Conservation (phyloP, 2,329 filamentous ascomycete genomes). For the Sordariomycetes sp. region DNA sequence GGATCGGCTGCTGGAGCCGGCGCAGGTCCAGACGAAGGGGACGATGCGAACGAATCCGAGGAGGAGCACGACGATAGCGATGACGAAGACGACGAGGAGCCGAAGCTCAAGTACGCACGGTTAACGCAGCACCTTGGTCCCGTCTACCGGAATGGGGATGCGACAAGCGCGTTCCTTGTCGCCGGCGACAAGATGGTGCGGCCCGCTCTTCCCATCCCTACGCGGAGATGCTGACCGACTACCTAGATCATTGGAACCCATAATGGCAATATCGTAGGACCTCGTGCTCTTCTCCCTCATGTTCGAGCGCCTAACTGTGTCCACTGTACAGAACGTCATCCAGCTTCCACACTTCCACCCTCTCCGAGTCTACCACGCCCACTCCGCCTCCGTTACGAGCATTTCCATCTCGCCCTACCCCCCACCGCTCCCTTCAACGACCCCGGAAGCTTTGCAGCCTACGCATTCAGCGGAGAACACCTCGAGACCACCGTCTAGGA, state of each 20-base stretch:
- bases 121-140: slow-evolving; percentile 67
- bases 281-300: not conserved
- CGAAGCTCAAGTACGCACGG: slow-evolving; percentile 82
- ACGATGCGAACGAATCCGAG: slow-evolving; percentile 17
- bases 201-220: slow-evolving; percentile 12
- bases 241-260: slow-evolving; percentile 82
- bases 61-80: slow-evolving; percentile 55
- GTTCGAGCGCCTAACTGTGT: not conserved
- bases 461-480: not conserved
- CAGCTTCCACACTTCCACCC: slow-evolving; percentile 71
- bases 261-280: slow-evolving; percentile 84
- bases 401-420: slow-evolving; percentile 85
- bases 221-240: not conserved
- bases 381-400: slow-evolving; percentile 79
- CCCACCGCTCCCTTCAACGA: slow-evolving; percentile 25
- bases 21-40: slow-evolving; percentile 9
- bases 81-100: slow-evolving; percentile 86
- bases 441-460: not conserved
- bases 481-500: slow-evolving; percentile 14
- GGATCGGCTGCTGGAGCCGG: slow-evolving; percentile 1
- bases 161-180: slow-evolving; percentile 80
- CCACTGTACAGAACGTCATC: slow-evolving; percentile 58
- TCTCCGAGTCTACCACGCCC: slow-evolving; percentile 79
- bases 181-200: slow-evolving; percentile 93
- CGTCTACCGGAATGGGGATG: slow-evolving; percentile 89